Conservation (phyloP, 192 early-diverging fungal species). For the Coemansia sp. region DNA sequence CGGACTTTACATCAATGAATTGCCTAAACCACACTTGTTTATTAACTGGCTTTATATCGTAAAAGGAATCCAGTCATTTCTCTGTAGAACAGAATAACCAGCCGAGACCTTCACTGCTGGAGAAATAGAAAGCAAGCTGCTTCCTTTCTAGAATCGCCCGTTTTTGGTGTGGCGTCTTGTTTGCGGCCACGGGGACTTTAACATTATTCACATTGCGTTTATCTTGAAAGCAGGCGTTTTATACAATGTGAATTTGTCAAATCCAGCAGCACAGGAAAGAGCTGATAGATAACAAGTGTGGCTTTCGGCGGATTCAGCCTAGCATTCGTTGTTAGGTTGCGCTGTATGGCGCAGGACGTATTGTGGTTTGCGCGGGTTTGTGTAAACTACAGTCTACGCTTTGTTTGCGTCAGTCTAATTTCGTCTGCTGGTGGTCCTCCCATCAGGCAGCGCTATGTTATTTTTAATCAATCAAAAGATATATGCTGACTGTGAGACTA, state of each 20-base stretch:
- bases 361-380: too few species aligned
- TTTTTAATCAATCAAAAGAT: background rate
- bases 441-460: background rate
- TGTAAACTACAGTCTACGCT: too few species aligned
- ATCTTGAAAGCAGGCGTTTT: background rate
- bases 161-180: slow-evolving; percentile 1
- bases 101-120: background rate
- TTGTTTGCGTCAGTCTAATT: background rate
- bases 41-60: too few species aligned
- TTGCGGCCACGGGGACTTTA: background rate
- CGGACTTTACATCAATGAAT: too few species aligned
- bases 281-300: background rate
- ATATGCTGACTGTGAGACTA: background rate
- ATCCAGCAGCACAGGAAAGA: background rate
- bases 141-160: too few species aligned
- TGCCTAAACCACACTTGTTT: too few species aligned
- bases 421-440: background rate
- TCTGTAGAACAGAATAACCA: too few species aligned
- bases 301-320: too few species aligned
- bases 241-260: background rate
- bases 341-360: too few species aligned
- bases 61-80: too few species aligned
- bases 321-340: too few species aligned
- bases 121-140: background rate
- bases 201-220: background rate